phyloP scores from a whole-genome alignment of 305 asterid species.

The Fraxinus sp. region DNA sequence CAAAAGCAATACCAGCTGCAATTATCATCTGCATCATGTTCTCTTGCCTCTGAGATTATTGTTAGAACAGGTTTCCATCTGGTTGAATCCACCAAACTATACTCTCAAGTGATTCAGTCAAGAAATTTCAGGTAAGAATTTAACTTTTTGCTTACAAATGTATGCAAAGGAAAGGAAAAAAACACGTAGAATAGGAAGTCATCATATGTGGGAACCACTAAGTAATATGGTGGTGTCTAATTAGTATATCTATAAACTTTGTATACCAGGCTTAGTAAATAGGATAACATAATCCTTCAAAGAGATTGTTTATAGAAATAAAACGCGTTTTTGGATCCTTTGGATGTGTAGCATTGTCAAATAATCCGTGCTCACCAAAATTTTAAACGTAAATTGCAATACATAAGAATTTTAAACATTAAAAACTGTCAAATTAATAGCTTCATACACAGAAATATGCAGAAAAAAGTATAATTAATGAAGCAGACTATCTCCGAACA shows the following conservation, averaged over 20 bases:
- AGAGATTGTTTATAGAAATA: not conserved
- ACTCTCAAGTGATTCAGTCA: not conserved
- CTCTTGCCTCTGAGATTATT: not conserved
- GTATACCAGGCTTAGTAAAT: not conserved
- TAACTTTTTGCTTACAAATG: not conserved
- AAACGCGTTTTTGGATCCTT: not conserved
- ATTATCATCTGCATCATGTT: not conserved
- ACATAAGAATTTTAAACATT: not conserved
- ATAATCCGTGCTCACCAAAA: constrained; percentile 20
- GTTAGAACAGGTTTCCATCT: not conserved
- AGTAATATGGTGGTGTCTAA: not conserved
- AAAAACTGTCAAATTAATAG: not conserved
- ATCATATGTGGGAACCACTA: not conserved
- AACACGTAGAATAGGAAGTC: not conserved
- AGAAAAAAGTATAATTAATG: not conserved
- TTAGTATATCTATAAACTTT: not conserved
- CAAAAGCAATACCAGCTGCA: not conserved
- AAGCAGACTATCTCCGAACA: not conserved
- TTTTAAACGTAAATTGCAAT: not conserved
- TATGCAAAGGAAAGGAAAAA: not conserved
- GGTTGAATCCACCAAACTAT: not conserved
- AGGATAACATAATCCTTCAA: constrained; percentile 1
- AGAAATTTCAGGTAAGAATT: not conserved
- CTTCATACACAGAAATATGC: not conserved
- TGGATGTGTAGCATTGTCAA: not conserved